A percentile compares a stretch with the other conserved stretches of the same genome.
phyloP scores from a whole-genome alignment of 2,329 filamentous ascomycete species.

The Annulohypoxylon truncatum region DNA sequence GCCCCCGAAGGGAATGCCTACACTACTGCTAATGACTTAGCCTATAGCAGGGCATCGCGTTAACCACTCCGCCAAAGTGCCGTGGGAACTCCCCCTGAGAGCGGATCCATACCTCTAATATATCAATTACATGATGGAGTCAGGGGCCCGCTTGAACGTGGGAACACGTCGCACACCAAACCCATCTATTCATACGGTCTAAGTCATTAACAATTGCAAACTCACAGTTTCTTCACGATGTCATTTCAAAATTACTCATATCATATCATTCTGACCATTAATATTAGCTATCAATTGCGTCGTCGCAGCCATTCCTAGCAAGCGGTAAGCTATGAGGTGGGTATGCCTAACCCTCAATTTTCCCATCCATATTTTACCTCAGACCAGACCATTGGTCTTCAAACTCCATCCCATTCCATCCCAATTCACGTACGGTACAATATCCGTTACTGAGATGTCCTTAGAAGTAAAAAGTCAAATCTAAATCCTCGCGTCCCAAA shows the following conservation, averaged over 20 bases:
- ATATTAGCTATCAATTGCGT: neutral
- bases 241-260: neutral
- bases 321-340: neutral
- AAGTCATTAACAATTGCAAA: neutral
- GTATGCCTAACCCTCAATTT: neutral
- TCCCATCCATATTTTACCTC: neutral
- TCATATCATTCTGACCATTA: neutral
- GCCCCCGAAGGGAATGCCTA: constrained; percentile 51
- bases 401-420: constrained; percentile 17
- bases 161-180: no score
- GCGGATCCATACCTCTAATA: no score
- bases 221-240: neutral
- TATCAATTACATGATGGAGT: no score
- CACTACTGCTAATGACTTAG: neutral
- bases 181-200: no score
- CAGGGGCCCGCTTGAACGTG: no score
- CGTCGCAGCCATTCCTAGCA: neutral
- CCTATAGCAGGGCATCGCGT: constrained; percentile 21
- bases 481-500: constrained; percentile 4
- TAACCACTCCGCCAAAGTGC: constrained; percentile 25
- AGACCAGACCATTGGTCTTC: neutral
- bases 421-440: neutral
- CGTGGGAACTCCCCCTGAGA: no score
- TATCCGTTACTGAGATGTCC: neutral
- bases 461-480: neutral